Conservation (phyloP, 2,329 filamentous ascomycete species). For the Phialophora expanda region DNA sequence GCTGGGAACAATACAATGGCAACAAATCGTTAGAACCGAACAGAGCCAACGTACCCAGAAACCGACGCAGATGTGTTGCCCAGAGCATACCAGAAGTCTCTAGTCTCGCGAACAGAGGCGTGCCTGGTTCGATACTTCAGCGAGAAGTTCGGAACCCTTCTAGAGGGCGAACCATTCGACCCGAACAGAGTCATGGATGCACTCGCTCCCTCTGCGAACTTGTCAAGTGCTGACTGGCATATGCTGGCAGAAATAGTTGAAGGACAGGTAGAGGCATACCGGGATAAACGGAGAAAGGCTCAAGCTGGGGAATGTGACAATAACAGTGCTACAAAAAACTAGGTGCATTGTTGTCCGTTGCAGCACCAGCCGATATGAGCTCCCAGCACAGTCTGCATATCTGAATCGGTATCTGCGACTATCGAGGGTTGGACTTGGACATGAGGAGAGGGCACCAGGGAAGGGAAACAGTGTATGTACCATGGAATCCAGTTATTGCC, state of each 20-base stretch:
- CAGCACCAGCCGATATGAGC: not conserved
- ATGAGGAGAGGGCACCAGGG: not conserved
- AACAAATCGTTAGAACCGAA: not conserved
- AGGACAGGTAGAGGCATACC: not conserved
- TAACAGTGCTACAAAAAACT: not conserved
- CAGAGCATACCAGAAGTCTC: not conserved
- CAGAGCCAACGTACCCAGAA: not conserved
- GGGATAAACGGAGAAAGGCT: not conserved
- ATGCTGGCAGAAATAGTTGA: not conserved
- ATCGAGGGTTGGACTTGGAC: not conserved
- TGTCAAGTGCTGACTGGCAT: not conserved
- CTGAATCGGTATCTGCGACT: not conserved
- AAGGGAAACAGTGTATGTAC: not conserved
- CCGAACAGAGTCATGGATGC: not conserved
- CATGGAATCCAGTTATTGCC: not conserved
- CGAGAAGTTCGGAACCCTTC: not conserved
- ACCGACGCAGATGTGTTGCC: not conserved
- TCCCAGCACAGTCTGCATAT: not conserved
- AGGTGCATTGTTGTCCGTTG: not conserved
- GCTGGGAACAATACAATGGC: not conserved
- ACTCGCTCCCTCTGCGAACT: not conserved
- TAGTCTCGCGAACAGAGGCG: not conserved
- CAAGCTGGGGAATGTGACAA: not conserved
- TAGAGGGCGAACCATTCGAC: not conserved
- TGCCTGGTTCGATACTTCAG: not conserved